Evolutionary conservation across 495 filamentous ascomycete species (phyloP).

Genomic region (Aspergillus biplanus): DNA sequence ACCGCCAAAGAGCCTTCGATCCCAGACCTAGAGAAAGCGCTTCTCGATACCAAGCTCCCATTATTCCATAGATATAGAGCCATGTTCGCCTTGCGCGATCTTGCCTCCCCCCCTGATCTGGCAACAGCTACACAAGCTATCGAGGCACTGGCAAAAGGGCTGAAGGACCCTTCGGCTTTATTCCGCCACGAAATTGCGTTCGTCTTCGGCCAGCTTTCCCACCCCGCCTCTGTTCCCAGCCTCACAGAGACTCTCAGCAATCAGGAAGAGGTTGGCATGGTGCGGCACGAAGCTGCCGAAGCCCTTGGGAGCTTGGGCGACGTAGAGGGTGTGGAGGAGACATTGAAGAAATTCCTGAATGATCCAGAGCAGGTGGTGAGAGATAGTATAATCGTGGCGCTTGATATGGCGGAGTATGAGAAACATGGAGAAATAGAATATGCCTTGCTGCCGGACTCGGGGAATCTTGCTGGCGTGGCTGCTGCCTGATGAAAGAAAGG

Average conservation of each 20-base stretch:
- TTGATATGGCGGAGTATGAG: slow-evolving; percentile 99
- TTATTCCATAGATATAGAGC: slow-evolving; percentile 94
- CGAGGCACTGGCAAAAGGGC: slow-evolving; percentile 81
- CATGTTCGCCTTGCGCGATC: slow-evolving; percentile 95
- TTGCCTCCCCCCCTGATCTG: slow-evolving; percentile 88
- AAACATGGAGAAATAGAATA: slow-evolving; percentile 88
- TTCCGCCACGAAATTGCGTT: slow-evolving; percentile 99
- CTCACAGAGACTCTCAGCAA: slow-evolving; percentile 79
- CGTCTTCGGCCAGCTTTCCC: slow-evolving; percentile 93
- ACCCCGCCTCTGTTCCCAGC: slow-evolving; percentile 93
- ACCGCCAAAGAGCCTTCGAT: slow-evolving; percentile 61
- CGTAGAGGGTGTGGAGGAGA: slow-evolving; percentile 88
- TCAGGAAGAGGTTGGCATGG: slow-evolving; percentile 86
- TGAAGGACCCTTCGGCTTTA: slow-evolving; percentile 85
- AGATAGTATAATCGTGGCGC: slow-evolving; percentile 90
- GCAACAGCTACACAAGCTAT: slow-evolving; percentile 85
- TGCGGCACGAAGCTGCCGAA: slow-evolving; percentile 96
- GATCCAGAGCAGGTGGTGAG: slow-evolving; percentile 92
- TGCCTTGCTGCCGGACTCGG: slow-evolving; percentile 74
- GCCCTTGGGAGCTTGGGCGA: slow-evolving; percentile 95
- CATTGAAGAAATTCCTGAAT: slow-evolving; percentile 79
- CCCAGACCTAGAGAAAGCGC: slow-evolving; percentile 69
- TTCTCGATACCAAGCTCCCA: slow-evolving; percentile 77
- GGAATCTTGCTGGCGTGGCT: slow-evolving; percentile 36
- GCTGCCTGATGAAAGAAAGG: slow-evolving; percentile 39